Percentiles rank a stretch among this genome's conserved stretches.
Conservation (phyloP, 2,329 filamentous ascomycete genomes). For the Emergomyces orientalis region DNA sequence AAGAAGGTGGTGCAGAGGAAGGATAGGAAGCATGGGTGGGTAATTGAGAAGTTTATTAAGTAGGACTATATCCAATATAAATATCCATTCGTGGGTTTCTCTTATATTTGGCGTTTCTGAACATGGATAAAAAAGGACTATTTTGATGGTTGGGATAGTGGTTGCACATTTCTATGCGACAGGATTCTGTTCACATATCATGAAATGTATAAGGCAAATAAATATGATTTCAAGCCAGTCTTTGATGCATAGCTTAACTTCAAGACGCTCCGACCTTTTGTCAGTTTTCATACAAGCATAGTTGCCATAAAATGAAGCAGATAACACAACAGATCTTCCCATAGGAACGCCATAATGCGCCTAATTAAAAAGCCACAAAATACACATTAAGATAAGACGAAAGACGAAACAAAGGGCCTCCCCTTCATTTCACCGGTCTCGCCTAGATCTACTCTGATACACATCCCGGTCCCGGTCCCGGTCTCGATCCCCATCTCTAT, state of each 20-base stretch:
- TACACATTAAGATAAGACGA: not conserved
- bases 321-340: not conserved
- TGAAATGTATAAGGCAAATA: not conserved
- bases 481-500: not conserved
- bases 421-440: not conserved
- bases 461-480: conserved; percentile 2
- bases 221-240: not conserved
- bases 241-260: not conserved
- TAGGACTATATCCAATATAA: conserved; percentile 13
- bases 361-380: not conserved
- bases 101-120: not conserved
- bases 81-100: conserved; percentile 12
- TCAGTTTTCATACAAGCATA: not conserved
- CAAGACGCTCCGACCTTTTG: not conserved
- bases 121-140: not conserved
- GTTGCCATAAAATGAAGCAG: not conserved
- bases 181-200: not conserved
- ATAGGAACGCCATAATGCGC: not conserved
- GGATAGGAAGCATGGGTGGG: conserved; percentile 63
- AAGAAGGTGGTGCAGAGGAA: conserved; percentile 74
- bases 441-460: conserved; percentile 2
- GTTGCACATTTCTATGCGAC: not conserved
- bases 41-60: conserved; percentile 49
- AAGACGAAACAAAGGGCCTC: not conserved
- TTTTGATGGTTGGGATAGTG: not conserved